Conservation (phyloP, 257 asterid species). For the Nicotiana undulata region DNA sequence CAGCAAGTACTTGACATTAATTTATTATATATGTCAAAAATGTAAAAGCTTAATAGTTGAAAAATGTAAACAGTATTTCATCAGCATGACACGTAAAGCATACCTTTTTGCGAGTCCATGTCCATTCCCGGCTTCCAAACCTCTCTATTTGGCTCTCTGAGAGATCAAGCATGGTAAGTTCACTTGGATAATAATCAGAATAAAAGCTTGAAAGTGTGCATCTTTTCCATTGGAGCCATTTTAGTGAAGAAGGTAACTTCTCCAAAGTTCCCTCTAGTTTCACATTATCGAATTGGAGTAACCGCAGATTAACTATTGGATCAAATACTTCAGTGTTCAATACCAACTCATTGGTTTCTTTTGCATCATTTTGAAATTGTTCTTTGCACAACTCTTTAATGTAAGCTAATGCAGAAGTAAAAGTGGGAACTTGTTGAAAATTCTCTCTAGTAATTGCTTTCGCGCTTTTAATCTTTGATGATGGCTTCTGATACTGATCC, state of each 20-base stretch:
- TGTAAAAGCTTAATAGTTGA: neutral
- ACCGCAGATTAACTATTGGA: slow-evolving; percentile 22
- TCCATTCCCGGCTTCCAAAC: slow-evolving; percentile 14
- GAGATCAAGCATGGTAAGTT: slow-evolving; percentile 29
- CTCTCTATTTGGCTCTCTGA: slow-evolving; percentile 23
- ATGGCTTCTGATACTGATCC: slow-evolving; percentile 9
- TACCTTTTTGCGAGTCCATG: slow-evolving; percentile 20
- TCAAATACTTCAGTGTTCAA: slow-evolving; percentile 12
- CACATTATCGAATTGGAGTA: slow-evolving; percentile 23
- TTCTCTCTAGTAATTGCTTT: slow-evolving; percentile 10
- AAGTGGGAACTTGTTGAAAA: slow-evolving; percentile 10
- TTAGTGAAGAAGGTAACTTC: slow-evolving; percentile 21
- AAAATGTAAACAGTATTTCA: neutral
- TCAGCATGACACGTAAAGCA: neutral
- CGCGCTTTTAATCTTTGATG: neutral
- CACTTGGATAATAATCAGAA: slow-evolving; percentile 16
- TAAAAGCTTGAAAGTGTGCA: slow-evolving; percentile 18
- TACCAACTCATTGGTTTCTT: slow-evolving; percentile 8
- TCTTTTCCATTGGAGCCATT: slow-evolving; percentile 27
- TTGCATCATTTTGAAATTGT: neutral
- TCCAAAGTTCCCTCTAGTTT: slow-evolving; percentile 21
- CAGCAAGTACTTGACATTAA: neutral
- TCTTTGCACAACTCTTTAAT: slow-evolving; percentile 13
- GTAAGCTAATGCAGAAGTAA: slow-evolving; percentile 14
- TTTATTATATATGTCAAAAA: neutral